Percentiles rank a stretch among this genome's conserved stretches.
Evolutionary conservation across 2,329 filamentous ascomycete genomes (phyloP).

Genomic region (Clonostachys sp.): DNA sequence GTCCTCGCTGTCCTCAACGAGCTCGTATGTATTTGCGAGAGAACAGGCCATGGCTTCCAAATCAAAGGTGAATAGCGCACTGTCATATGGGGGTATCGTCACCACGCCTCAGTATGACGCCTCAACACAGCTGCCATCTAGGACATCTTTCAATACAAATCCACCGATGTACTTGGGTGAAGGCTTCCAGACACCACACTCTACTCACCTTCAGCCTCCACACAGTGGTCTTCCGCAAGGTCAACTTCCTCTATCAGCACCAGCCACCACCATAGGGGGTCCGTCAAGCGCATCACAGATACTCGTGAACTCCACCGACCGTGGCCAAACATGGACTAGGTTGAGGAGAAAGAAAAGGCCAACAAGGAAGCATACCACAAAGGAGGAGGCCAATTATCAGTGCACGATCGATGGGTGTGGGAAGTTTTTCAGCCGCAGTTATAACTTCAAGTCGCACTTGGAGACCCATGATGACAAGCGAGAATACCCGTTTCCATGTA

Average conservation of each 20-base stretch:
- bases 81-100: background rate
- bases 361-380: slow-evolving; percentile 47
- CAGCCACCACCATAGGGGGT: background rate
- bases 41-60: background rate
- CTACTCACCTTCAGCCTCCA: background rate
- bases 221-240: background rate
- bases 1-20: background rate
- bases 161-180: no score
- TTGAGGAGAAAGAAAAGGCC: slow-evolving; percentile 1
- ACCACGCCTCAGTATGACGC: no score
- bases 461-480: slow-evolving; percentile 75
- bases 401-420: slow-evolving; percentile 68
- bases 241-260: background rate
- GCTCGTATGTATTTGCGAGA: background rate
- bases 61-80: background rate
- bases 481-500: slow-evolving; percentile 67
- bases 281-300: background rate
- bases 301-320: background rate
- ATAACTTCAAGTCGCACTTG: slow-evolving; percentile 84
- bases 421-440: slow-evolving; percentile 75
- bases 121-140: no score
- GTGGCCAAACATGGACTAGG: background rate
- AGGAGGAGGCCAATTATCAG: slow-evolving; percentile 65
- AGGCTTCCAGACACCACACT: no score
- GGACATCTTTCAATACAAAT: no score